A percentile compares a stretch with the other conserved stretches of the same genome.
phyloP scores from a whole-genome alignment of 495 filamentous ascomycete genomes.

The Parmelia sp. region DNA sequence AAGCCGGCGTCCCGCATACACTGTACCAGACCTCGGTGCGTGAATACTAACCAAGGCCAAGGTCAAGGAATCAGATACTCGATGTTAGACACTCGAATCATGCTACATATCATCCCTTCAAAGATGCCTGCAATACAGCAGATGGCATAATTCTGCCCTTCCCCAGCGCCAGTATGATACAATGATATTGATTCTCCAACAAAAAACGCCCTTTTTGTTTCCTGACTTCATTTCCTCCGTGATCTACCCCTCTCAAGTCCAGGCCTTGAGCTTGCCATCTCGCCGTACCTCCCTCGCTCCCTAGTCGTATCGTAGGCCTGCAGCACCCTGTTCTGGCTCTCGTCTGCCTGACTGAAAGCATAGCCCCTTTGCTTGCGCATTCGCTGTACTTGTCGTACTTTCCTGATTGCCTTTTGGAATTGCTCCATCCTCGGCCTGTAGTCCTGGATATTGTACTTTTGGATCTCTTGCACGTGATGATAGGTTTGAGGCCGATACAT shows the following conservation, averaged over 20 bases:
- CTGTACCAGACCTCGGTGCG: too few relatives aligned
- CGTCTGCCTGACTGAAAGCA: constrained; percentile 95
- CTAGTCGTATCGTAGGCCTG: constrained; percentile 96
- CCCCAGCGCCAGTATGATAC: constrained; percentile 17
- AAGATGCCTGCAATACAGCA: neutral
- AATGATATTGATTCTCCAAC: neutral
- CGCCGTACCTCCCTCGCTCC: constrained; percentile 85
- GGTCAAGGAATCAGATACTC: neutral
- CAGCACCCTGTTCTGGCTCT: constrained; percentile 85
- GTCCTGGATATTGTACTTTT: constrained; percentile 99
- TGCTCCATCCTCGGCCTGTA: constrained; percentile 99
- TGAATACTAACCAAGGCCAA: neutral
- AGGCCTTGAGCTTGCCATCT: constrained; percentile 75
- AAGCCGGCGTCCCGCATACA: neutral
- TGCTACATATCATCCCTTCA: neutral
- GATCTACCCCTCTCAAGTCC: constrained; percentile 27
- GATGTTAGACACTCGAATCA: neutral
- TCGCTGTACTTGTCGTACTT: constrained; percentile 95
- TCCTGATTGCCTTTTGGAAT: constrained; percentile 99
- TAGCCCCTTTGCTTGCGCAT: constrained; percentile 99
- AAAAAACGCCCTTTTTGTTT: constrained; percentile 1
- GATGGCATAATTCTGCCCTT: constrained; percentile 5
- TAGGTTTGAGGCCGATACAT: constrained; percentile 96
- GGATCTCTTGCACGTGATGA: constrained; percentile 98
- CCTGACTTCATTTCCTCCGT: constrained; percentile 20